Evolutionary conservation across 2,329 filamentous ascomycete genomes (phyloP).

Genomic region (Blumeriella jaapii): DNA sequence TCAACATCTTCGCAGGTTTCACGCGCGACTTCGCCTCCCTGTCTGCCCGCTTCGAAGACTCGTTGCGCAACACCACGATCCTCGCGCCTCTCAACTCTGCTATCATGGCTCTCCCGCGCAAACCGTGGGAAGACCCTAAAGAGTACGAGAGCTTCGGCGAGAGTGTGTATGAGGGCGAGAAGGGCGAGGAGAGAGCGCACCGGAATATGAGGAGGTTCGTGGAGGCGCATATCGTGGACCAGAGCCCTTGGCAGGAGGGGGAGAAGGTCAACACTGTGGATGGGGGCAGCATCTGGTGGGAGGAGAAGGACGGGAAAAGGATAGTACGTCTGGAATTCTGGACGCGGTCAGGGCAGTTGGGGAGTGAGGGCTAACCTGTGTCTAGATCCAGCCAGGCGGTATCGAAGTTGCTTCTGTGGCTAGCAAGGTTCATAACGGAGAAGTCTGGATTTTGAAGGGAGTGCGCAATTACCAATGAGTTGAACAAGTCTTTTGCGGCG

Average conservation of each 20-base stretch:
- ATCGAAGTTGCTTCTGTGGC: slow-evolving; percentile 67
- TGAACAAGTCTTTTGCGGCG: too few species aligned
- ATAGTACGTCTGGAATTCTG: slow-evolving; percentile 37
- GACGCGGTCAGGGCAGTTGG: not conserved
- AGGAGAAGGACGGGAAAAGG: slow-evolving; percentile 54
- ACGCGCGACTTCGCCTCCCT: slow-evolving; percentile 64
- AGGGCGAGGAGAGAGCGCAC: slow-evolving; percentile 65
- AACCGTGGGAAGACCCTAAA: slow-evolving; percentile 71
- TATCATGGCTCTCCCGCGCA: slow-evolving; percentile 65
- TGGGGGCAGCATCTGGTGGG: slow-evolving; percentile 72
- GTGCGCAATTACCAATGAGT: slow-evolving; percentile 30
- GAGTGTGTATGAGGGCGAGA: slow-evolving; percentile 62
- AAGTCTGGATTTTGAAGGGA: slow-evolving; percentile 51
- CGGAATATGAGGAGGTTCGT: slow-evolving; percentile 72
- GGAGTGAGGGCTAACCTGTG: slow-evolving; percentile 2
- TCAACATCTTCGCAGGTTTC: slow-evolving; percentile 77
- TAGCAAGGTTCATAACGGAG: slow-evolving; percentile 72
- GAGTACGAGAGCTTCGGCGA: slow-evolving; percentile 60
- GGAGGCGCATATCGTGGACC: slow-evolving; percentile 68
- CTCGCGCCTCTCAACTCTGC: slow-evolving; percentile 79
- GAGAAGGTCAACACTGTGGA: slow-evolving; percentile 55
- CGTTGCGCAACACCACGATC: slow-evolving; percentile 62
- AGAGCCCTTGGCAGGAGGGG: slow-evolving; percentile 62
- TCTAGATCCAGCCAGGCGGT: slow-evolving; percentile 63
- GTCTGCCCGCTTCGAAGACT: slow-evolving; percentile 55